Evolutionary conservation across 2,329 filamentous ascomycete genomes (phyloP).

Genomic region (Fonsecaea pedrosoi): DNA sequence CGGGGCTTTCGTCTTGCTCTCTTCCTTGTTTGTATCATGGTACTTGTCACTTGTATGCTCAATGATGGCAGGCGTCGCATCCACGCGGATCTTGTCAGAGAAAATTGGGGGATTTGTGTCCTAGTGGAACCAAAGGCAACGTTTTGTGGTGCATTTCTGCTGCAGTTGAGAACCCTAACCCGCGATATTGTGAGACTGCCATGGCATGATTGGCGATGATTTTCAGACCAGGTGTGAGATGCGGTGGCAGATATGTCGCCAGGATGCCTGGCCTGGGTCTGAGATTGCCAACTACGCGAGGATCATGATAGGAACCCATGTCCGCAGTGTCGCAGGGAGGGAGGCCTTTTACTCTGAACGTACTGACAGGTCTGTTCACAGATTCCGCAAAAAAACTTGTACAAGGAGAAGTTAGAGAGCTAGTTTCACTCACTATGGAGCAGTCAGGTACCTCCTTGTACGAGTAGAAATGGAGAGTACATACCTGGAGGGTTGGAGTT

Average conservation of each 20-base stretch:
- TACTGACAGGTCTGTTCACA: neutral
- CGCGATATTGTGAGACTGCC: neutral
- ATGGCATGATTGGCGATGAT: conserved; percentile 21
- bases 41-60: too few species aligned
- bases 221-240: conserved; percentile 13
- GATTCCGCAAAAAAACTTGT: neutral
- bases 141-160: neutral
- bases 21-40: neutral
- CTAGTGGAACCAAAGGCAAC: neutral
- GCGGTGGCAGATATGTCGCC: neutral
- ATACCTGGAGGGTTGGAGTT: neutral
- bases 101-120: neutral
- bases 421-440: neutral
- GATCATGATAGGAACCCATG: neutral
- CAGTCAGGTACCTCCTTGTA: neutral
- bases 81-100: conserved; percentile 21
- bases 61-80: conserved; percentile 22
- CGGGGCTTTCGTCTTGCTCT: neutral
- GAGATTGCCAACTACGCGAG: neutral
- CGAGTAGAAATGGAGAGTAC: neutral
- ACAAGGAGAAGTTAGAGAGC: neutral
- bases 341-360: too few species aligned
- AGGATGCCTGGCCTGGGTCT: neutral
- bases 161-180: conserved; percentile 20
- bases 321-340: neutral